Base-by-base conservation (phyloP, 1,139 yeast genomes). In the Saccharomyces pastorianus region DNA sequence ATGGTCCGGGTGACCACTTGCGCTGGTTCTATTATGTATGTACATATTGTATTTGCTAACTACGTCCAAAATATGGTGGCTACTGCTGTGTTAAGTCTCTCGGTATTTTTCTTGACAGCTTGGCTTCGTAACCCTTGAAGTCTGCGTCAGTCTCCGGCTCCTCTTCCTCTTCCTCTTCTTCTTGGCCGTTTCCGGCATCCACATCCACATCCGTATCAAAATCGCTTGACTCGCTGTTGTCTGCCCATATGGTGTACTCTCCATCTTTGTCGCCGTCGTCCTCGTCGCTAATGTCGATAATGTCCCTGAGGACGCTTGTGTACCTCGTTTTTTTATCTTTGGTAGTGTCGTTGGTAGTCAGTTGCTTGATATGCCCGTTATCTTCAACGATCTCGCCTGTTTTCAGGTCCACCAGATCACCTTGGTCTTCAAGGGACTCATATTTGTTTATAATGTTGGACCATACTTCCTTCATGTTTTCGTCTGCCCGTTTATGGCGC, bases 351-450 rank as follows among this genome's bases (percentile, higher is more conserved):
- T 51, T 56, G 6, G 49, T 47, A 23, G 54, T 51, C 29, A 67
- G 50, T 6, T 62, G 59, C 52, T 77, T 69, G 27, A 85, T 61
- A 66, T 85, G 93, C 1, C 93, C 93, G 55, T 79, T 78, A 61
- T 85, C 88, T 17, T 72, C 76, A 2, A 81, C 66, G 5, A 85
- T 77, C 51, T 76, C 73, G 1, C 90, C 89, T 0, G 88, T 80
- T 3, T 66, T 64, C 29, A 85, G 64, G 63, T 85, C 88, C n/a
- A 85, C 72, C 29, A 83, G 77, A 64, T 85, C 91, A 51, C 88
- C 85, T 57, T 81, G 83, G 58, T 77, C 81, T 50, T 76, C 77
- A n/a, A 79, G 69, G 2, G 68, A 61, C 29, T 83, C 78, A 63
- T 84, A 84, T 63, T 77, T 80, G 4, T 74, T 67, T 9, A 85